Conservation (phyloP, 2,329 filamentous ascomycete species). For the Cephalotrichum gorgonifer region DNA sequence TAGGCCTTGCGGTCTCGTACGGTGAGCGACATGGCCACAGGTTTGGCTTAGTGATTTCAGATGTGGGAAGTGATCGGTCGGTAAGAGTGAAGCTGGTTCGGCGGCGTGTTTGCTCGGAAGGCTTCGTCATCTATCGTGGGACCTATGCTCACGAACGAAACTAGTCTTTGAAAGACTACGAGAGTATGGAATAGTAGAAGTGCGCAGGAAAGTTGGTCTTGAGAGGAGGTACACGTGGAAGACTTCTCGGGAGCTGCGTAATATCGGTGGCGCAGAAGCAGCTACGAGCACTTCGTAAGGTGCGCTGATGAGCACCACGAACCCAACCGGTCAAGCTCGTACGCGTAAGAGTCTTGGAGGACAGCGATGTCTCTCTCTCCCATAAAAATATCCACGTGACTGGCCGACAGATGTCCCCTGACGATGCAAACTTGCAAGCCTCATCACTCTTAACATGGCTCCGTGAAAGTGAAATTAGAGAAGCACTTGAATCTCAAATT, state of each 20-base stretch:
- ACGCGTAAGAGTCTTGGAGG: background rate
- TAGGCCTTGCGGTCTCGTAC: slow-evolving; percentile 25
- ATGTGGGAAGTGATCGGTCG: background rate
- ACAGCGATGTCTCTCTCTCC: background rate
- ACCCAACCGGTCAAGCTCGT: background rate
- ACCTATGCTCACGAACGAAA: background rate
- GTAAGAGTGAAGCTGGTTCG: background rate
- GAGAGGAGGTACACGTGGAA: too few species aligned
- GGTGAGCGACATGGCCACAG: slow-evolving; percentile 14
- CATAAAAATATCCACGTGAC: background rate
- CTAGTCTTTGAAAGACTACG: background rate
- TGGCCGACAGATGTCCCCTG: background rate
- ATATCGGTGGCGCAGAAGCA: slow-evolving; percentile 7
- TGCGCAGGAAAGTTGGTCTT: background rate
- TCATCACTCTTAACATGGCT: too few species aligned
- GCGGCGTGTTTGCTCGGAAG: background rate
- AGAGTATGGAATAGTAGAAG: background rate
- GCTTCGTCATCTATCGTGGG: background rate
- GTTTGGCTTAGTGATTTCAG: background rate
- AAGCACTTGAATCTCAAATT: background rate
- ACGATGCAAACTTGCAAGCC: background rate
- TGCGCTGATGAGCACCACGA: slow-evolving; percentile 12
- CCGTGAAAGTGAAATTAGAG: background rate
- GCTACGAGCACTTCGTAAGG: slow-evolving; percentile 16
- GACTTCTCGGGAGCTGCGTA: background rate